Base-by-base conservation (phyloP, 208 protist species). In the Porcisia hertigi region DNA sequence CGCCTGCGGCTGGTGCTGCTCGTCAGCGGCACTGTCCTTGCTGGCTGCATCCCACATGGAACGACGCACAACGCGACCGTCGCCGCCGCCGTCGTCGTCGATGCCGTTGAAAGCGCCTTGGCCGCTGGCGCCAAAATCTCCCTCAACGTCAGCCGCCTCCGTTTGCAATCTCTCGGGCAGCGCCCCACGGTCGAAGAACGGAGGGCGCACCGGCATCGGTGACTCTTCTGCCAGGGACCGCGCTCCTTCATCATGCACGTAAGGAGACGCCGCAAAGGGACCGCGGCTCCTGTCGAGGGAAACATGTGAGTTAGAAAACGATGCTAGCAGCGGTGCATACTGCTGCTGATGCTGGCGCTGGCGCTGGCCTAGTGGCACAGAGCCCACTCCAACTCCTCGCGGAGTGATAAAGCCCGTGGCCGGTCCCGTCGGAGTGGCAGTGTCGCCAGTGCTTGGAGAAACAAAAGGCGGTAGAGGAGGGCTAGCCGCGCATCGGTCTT, bases 201-300 rank as follows among this genome's bases (percentile, higher is more conserved):
- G 52, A 16, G 77, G 77, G 23, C 77, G 77, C 77, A 71, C 72
- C 43, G 77, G 77, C 65, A 82, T 43, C 23, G 77, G 77, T 20
- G 77, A 82, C 66, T 75, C 77, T 3, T 77, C 77, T 14, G 20
- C 65, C 23, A 70, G 6, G 20, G 67, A 18, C 9, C 65, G 71
- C 23, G 45, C 62, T 7, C 76, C 71, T 23, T 62, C 77, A 34
- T 74, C 71, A 41, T 67, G 77, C 45, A 54, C 65, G 67, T 76
- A 82, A 16, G 77, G 77, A 16, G 77, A 82, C 30, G 67, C 72
- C 47, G 72, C 77, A 49, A 77, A 82, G 30, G 72, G 65, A 43
- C 72, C 65, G 20, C 77, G 77, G 57, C 23, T 69, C 30, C 52
- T 62, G 53, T 69, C 69, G 57, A 9, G 52, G 3, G 16, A 6